Evolutionary conservation across 23 red algal genomes (phyloP), one percentile per base, ranked within the genome.

Genomic region (Gracilaria gracilis): DNA sequence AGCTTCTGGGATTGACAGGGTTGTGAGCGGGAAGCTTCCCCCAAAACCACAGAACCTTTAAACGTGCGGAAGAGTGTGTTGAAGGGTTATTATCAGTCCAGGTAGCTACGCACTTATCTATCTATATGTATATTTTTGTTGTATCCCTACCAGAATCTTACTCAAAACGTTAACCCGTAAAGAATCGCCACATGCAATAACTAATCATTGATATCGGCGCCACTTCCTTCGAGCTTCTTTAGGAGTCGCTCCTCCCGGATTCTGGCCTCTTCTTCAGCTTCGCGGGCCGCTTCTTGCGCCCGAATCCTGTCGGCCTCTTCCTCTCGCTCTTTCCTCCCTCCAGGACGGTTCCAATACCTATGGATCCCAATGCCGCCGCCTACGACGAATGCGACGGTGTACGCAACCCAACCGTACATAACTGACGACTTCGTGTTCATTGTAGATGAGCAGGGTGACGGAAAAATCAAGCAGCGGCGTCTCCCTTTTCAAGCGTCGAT

Each of bases 381-480:
- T 4, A 78, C 69, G 47, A 46, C 62, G 29, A 83, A 92, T 36
- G 79, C 89, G 7, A 64, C 59, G 34, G 89, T 92, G 44, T 84
- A 92, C 20, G 89, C 89, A 16, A 92, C 65, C 89, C 89, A 92
- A 31, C 89, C 89, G 37, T 79, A 49, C 9, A 78, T 75, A 17
- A 84, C 59, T 33, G 89, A 92, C 17, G 38, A 27, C 36, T 92
- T 92, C 3, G 89, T 92, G 37, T 92, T 92, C 89, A 92, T 92
- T 39, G 16, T 31, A 25, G 37, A 16, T 20, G 64, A 32, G 9
- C 27, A 1, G 0, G 15, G 31, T 69, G 0, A 19, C 19, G 19
- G 51, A 55, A 55, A 15, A 55, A 55, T 20, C 1, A 55, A 55
- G 1, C n/a, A n/a, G n/a, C n/a, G n/a, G n/a, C n/a, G n/a, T n/a